Conservation (phyloP, 306 rosid genomes). For the Cicer judaicum region DNA sequence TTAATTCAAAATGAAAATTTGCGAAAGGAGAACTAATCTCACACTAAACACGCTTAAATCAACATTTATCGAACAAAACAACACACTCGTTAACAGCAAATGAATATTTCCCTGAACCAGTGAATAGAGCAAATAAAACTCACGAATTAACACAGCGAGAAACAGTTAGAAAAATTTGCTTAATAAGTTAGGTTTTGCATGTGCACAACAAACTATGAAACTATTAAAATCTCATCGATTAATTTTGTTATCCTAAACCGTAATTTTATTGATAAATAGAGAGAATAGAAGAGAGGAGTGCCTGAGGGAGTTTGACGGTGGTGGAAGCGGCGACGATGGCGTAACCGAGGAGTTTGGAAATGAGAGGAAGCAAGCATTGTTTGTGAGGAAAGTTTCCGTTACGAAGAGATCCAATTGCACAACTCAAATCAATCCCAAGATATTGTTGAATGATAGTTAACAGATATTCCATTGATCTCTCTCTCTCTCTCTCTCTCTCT, state of each 20-base stretch:
- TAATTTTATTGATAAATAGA: background rate
- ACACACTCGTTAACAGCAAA: background rate
- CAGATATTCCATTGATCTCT: constrained; percentile 39
- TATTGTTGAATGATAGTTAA: constrained; percentile 1
- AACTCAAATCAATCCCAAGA: constrained; percentile 59
- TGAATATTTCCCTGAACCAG: background rate
- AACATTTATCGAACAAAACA: constrained; percentile 6
- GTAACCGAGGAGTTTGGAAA: constrained; percentile 95
- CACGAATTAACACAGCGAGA: constrained; percentile 5
- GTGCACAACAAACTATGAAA: constrained; percentile 1
- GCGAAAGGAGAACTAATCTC: background rate
- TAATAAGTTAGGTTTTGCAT: background rate
- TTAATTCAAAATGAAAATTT: background rate
- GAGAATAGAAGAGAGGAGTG: constrained; percentile 8
- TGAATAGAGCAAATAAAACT: background rate
- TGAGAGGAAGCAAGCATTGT: constrained; percentile 87
- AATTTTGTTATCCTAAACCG: background rate
- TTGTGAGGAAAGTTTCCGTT: constrained; percentile 76
- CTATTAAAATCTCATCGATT: background rate
- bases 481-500: too few species aligned
- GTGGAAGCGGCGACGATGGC: constrained; percentile 98
- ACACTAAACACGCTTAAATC: background rate
- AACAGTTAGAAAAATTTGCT: background rate
- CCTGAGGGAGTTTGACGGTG: constrained; percentile 99
- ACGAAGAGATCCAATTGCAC: constrained; percentile 78